phyloP scores from a whole-genome alignment of 1,284 basidiomycete species.

The Marasmius oreades region DNA sequence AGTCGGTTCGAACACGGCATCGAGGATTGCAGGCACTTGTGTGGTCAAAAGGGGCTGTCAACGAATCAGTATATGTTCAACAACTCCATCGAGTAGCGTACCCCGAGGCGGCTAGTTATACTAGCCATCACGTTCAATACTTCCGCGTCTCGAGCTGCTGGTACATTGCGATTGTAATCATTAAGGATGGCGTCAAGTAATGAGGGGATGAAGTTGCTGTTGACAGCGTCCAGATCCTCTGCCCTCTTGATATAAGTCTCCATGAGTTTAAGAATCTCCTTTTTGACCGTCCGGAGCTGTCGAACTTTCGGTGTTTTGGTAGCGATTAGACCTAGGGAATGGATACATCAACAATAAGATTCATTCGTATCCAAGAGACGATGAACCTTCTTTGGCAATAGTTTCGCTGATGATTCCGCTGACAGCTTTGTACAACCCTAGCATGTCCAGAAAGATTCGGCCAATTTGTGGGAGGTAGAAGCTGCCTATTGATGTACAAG shows the following conservation, averaged over 20 bases:
- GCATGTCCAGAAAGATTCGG: conserved; percentile 97
- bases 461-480: conserved; percentile 98
- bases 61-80: conserved; percentile 7
- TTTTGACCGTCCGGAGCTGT: conserved; percentile 95
- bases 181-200: conserved; percentile 95
- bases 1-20: conserved; percentile 97
- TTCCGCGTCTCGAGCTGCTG: conserved; percentile 93
- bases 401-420: conserved; percentile 97
- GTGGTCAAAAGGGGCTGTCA: conserved; percentile 78
- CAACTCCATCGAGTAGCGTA: conserved; percentile 34
- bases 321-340: conserved; percentile 72
- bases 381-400: conserved; percentile 80
- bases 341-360: conserved; percentile 5
- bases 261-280: conserved; percentile 96
- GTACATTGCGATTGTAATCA: conserved; percentile 95
- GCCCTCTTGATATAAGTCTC: conserved; percentile 98
- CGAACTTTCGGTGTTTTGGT: conserved; percentile 98
- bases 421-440: conserved; percentile 96
- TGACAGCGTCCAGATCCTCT: conserved; percentile 93
- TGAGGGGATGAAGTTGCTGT: conserved; percentile 91
- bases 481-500: conserved; percentile 94
- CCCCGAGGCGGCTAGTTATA: conserved; percentile 86
- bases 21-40: conserved; percentile 94
- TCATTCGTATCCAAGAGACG: neutral
- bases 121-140: conserved; percentile 98